Evolutionary conservation across 306 rosid genomes (phyloP).

Genomic region (Dalbergia cultrata): DNA sequence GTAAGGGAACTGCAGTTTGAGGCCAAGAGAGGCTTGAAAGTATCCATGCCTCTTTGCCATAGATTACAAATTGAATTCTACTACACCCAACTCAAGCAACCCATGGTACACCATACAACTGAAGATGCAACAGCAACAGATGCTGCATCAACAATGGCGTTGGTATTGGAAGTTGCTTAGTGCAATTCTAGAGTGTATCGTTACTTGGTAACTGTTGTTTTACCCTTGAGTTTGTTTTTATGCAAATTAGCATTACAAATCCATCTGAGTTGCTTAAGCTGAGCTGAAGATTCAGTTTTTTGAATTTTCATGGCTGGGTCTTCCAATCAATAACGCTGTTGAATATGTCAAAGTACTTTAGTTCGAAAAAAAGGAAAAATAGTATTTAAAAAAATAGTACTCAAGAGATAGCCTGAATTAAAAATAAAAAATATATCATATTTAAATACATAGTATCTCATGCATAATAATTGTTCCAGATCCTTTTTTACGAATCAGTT

Average conservation of each 20-base stretch:
- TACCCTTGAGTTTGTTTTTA: conserved; percentile 14
- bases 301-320: conserved; percentile 31
- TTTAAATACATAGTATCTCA: too few relatives aligned
- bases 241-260: conserved; percentile 7
- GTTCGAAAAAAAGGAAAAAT: not conserved
- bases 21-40: conserved; percentile 72
- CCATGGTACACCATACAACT: not conserved
- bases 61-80: conserved; percentile 74
- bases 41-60: conserved; percentile 73
- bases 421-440: too few relatives aligned
- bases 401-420: too few relatives aligned
- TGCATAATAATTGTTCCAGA: too few relatives aligned
- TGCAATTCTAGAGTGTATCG: not conserved
- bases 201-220: not conserved
- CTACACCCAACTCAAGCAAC: conserved; percentile 54
- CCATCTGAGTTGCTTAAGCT: conserved; percentile 12
- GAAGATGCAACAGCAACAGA: not conserved
- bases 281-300: conserved; percentile 23
- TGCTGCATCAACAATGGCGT: conserved; percentile 1
- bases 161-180: not conserved
- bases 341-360: not conserved
- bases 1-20: conserved; percentile 74
- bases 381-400: too few relatives aligned
- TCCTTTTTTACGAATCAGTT: too few relatives aligned
- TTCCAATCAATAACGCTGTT: conserved; percentile 31